Evolutionary conservation across 768 basidiomycete genomes (phyloP).

Genomic region (Collybiopsis confluens): DNA sequence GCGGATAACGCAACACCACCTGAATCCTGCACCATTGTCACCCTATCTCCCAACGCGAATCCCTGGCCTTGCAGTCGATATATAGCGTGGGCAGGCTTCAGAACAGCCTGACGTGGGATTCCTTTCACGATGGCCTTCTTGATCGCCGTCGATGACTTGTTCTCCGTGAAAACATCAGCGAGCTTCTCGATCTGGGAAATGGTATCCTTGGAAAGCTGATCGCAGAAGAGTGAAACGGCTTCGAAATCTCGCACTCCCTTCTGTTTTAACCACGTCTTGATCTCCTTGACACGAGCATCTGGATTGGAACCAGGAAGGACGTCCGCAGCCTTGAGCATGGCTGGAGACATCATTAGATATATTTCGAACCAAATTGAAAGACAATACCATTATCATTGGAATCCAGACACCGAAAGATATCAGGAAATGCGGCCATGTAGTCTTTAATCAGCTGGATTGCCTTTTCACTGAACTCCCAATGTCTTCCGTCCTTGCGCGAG

Average conservation of each 20-base stretch:
- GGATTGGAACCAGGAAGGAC: slow-evolving; percentile 52
- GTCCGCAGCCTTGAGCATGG: slow-evolving; percentile 67
- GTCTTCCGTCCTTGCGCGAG: slow-evolving; percentile 73
- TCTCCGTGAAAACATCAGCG: slow-evolving; percentile 62
- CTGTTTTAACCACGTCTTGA: slow-evolving; percentile 80
- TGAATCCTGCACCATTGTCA: slow-evolving; percentile 94
- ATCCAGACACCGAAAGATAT: slow-evolving; percentile 74
- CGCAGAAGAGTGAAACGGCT: slow-evolving; percentile 86
- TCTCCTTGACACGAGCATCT: slow-evolving; percentile 68
- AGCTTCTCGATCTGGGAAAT: slow-evolving; percentile 75
- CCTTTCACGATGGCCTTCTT: slow-evolving; percentile 93
- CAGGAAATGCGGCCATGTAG: slow-evolving; percentile 84
- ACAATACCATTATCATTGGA: slow-evolving; percentile 63
- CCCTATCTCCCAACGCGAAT: slow-evolving; percentile 88
- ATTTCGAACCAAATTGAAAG: slow-evolving; percentile 1
- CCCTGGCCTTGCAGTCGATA: slow-evolving; percentile 87
- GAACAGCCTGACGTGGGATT: slow-evolving; percentile 87
- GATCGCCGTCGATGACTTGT: slow-evolving; percentile 58
- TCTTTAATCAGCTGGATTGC: slow-evolving; percentile 76
- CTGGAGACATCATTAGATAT: slow-evolving; percentile 34
- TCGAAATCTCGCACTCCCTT: slow-evolving; percentile 90
- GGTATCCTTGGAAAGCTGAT: slow-evolving; percentile 85
- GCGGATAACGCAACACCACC: slow-evolving; percentile 87
- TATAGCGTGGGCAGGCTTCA: slow-evolving; percentile 88
- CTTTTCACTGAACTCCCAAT: slow-evolving; percentile 94